Evolutionary conservation across 371 early-diverging fungal genomes (phyloP), one percentile per base, ranked within the genome.

Genomic region (Catenaria anguillulae): DNA sequence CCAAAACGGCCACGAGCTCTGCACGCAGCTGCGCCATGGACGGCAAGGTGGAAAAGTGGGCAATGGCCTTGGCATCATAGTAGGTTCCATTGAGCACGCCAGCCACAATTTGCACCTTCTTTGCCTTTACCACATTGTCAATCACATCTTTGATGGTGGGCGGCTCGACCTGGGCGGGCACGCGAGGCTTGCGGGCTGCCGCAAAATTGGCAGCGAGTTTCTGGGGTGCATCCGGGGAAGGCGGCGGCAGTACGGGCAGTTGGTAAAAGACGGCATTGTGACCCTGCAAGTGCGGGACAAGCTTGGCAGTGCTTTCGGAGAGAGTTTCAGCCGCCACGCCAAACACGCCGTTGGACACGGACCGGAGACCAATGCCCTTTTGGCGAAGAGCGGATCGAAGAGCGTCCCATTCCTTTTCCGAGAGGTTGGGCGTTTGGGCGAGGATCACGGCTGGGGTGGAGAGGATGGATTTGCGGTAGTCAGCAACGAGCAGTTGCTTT

Each of bases 1-100:
- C 60, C 1, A 73, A 26, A 5, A 67, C 56, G 13, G 71, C 73
- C 10, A 73, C 45, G 23, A 73, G 40, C 65, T 73, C 71, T 2
- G 64, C 67, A 23, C 70, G 68, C 52, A 72, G 61, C 59, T 63
- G 62, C 40, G 63, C 66, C n/a, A 70, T 64, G 1, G 23, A 8
- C 1, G 73, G 73, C 58, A 73, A 24, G 12, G 63, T 62, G 23
- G 69, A 68, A 66, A 70, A 66, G 31, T 56, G 64, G 48, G 43
- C 21, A 13, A 50, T 8, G 12, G 8, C 52, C 13, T 24, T 17
- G 29, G 29, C 21, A 15, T 8, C 15, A 17, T 29, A 29, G 23
- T 29, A 50, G 15, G 10, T 29, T 2, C 52, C 52, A 31, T 50
- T 29, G 29, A 50, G 29, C 15, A 50, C 52, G 29, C 29, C 52